phyloP scores from a whole-genome alignment of 2,329 filamentous ascomycete genomes.

The Pseudogymnoascus sp. region DNA sequence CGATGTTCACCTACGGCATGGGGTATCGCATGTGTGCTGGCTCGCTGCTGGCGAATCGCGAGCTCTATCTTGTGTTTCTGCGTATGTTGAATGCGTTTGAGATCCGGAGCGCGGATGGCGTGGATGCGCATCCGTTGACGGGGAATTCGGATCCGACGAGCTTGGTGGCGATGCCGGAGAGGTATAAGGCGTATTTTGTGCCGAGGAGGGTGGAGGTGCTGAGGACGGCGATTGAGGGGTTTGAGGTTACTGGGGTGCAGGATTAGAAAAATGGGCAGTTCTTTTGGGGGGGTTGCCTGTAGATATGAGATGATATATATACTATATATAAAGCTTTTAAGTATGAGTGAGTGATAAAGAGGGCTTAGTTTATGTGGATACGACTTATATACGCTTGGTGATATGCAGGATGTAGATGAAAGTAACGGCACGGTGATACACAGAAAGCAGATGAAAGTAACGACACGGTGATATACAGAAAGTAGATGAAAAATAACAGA shows the following conservation, averaged over 20 bases:
- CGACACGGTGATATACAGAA: not conserved
- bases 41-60: constrained; percentile 52
- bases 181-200: constrained; percentile 50
- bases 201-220: constrained; percentile 42
- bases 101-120: constrained; percentile 43
- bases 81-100: constrained; percentile 53
- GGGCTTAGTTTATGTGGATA: not conserved
- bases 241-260: constrained; percentile 14
- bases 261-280: not conserved
- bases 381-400: not conserved
- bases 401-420: not conserved
- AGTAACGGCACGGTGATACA: no score
- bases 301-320: not conserved
- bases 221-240: constrained; percentile 31
- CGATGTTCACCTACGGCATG: constrained; percentile 56
- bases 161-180: constrained; percentile 50
- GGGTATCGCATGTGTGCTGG: constrained; percentile 63
- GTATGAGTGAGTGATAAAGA: not conserved
- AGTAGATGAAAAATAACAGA: not conserved
- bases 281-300: not conserved
- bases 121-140: constrained; percentile 49
- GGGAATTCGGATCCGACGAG: constrained; percentile 55
- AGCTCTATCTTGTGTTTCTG: constrained; percentile 57
- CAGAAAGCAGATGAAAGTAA: not conserved
- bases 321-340: not conserved